phyloP scores from a whole-genome alignment of 2,329 filamentous ascomycete species.

The Tolypocladium cylindrosporum region DNA sequence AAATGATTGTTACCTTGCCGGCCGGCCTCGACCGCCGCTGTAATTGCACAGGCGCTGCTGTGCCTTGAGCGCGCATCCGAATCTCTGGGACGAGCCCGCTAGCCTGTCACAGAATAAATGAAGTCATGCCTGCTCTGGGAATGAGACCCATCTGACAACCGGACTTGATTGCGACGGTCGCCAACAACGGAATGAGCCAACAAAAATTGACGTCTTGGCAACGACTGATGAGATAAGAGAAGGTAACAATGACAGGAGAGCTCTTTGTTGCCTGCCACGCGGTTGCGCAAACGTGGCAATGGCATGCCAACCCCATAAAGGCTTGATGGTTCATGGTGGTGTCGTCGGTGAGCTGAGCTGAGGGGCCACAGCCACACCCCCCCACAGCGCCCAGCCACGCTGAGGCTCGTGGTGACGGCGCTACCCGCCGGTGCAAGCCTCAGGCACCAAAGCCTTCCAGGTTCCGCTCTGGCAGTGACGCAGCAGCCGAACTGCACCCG shows the following conservation, averaged over 20 bases:
- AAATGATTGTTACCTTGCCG: not conserved
- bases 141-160: not conserved
- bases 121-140: not conserved
- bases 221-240: not conserved
- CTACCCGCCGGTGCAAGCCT: not conserved
- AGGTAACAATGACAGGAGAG: not conserved
- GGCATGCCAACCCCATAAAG: not conserved
- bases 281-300: not conserved
- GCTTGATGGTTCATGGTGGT: not conserved
- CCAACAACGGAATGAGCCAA: not conserved
- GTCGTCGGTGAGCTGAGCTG: not conserved
- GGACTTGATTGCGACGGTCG: not conserved
- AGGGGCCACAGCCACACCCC: conserved; percentile 2
- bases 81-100: not conserved
- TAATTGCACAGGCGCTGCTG: not conserved
- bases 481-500: conserved; percentile 22
- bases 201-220: not conserved
- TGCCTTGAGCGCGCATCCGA: not conserved
- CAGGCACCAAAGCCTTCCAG: conserved; percentile 12
- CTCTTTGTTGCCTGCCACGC: not conserved
- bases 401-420: not conserved
- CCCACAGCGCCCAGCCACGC: conserved; percentile 2
- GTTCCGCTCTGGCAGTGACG: conserved; percentile 13
- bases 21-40: not conserved
- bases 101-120: conserved; percentile 1